These are phyloP conservation scores for Eucalyptus polyanthemos DNA, from an alignment of 345 rosid species.

Conservation along the genomic window DNA sequence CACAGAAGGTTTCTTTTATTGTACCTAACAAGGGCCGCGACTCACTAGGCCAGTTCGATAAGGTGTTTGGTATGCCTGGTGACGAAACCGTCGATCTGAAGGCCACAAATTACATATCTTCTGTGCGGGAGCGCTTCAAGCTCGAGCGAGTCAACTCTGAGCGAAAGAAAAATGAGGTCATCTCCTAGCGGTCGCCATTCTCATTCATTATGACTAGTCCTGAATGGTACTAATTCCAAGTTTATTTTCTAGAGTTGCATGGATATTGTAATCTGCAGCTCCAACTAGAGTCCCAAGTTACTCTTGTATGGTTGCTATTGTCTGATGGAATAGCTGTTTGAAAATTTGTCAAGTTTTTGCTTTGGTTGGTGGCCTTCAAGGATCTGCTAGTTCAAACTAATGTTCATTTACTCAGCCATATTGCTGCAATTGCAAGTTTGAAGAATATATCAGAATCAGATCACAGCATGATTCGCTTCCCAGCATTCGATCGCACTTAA, in stretches of 20 bases:
- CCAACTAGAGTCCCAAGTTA: neutral
- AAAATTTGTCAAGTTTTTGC: neutral
- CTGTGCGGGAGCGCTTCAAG: conserved; percentile 51
- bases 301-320: neutral
- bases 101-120: conserved; percentile 35
- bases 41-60: conserved; percentile 8
- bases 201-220: neutral
- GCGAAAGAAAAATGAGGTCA: neutral
- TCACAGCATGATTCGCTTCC: neutral
- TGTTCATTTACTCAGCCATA: neutral
- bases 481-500: neutral
- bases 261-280: neutral
- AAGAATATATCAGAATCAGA: neutral
- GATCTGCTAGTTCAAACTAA: neutral
- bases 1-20: conserved; percentile 16
- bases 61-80: conserved; percentile 4
- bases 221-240: neutral
- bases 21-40: conserved; percentile 1
- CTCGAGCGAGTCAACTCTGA: conserved; percentile 28
- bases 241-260: neutral
- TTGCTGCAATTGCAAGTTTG: neutral
- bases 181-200: neutral
- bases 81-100: conserved; percentile 33
- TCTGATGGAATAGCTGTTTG: neutral
- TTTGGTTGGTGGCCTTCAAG: neutral